Conservation (phyloP, 345 rosid genomes). For the Microcos paniculata region DNA sequence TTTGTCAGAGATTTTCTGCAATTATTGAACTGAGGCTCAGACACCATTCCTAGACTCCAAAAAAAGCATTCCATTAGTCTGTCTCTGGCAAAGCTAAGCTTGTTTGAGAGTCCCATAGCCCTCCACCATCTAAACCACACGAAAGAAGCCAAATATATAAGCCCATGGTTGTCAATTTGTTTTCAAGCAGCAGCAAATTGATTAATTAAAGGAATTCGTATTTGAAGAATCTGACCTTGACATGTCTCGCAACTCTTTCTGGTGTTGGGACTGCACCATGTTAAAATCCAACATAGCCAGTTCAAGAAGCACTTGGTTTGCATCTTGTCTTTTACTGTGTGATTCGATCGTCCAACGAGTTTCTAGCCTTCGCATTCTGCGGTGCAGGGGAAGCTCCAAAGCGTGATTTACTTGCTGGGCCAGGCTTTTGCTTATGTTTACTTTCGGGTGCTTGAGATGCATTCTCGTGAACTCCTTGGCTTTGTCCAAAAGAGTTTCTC, state of each 20-base stretch:
- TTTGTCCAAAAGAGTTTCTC: constrained; percentile 34
- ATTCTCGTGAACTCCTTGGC: constrained; percentile 14
- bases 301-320: constrained; percentile 24
- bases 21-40: constrained; percentile 25
- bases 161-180: not conserved
- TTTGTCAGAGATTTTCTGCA: constrained; percentile 35
- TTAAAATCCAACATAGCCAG: constrained; percentile 44
- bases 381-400: constrained; percentile 37
- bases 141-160: not conserved
- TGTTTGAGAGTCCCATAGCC: constrained; percentile 22
- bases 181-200: not conserved
- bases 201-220: not conserved
- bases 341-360: constrained; percentile 36
- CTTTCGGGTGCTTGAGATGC: constrained; percentile 14
- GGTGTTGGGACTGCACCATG: constrained; percentile 30
- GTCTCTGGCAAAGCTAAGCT: constrained; percentile 39
- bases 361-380: constrained; percentile 31
- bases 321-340: constrained; percentile 6
- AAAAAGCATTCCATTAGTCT: constrained; percentile 47
- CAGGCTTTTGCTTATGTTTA: not conserved
- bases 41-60: constrained; percentile 30
- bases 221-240: constrained; percentile 23
- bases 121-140: constrained; percentile 36
- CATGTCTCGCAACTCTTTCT: constrained; percentile 28
- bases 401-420: constrained; percentile 26